Evolutionary conservation across 345 rosid genomes (phyloP), one percentile per base, ranked within the genome.

Genomic region (Melaleuca alternifolia): DNA sequence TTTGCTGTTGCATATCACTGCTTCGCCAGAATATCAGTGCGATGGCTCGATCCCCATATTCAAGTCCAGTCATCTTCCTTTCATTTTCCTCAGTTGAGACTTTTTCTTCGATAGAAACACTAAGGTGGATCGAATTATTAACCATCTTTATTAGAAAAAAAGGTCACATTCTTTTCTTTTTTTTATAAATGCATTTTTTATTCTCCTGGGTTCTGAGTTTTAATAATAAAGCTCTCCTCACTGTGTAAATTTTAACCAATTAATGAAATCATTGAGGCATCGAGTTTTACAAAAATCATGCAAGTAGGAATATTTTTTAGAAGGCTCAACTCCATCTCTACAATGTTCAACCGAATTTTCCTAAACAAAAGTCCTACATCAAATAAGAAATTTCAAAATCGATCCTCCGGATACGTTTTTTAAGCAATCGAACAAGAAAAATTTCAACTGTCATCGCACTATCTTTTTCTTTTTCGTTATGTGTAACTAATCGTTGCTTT

Each of bases 391-490:
- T 52, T 52, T 52, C 54, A 14, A 14, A 15, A 52, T 52, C 6
- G 54, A 52, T 15, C 54, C 20, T 52, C 21, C 3, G 0, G 14
- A 52, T 4, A 41, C 13, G 6, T 52, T 52, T 52, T 20, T 52
- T 52, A 5, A 52, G 21, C 20, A 52, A 52, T 16, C 54, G 16
- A 65, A 2, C 3, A 30, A 30, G 44, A 30, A 65, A 62, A 62
- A 1, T 1, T 30, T 28, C 5, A 30, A 15, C 21, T 30, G 14
- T 62, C 6, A 65, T 30, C 0, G 1, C 41, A 0, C 77, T 30
- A 10, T 15, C 16, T 65, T 15, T 2, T 10, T 65, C 16, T 3
- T 9, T 62, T 62, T 65, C 3, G 1, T 30, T 30, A 30, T 1
- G 3, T 62, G 21, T 62, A 15, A 30, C 7, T 15, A 3, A 62